Evolutionary conservation across 306 rosid genomes (phyloP).

Genomic region (Neltuma alba): DNA sequence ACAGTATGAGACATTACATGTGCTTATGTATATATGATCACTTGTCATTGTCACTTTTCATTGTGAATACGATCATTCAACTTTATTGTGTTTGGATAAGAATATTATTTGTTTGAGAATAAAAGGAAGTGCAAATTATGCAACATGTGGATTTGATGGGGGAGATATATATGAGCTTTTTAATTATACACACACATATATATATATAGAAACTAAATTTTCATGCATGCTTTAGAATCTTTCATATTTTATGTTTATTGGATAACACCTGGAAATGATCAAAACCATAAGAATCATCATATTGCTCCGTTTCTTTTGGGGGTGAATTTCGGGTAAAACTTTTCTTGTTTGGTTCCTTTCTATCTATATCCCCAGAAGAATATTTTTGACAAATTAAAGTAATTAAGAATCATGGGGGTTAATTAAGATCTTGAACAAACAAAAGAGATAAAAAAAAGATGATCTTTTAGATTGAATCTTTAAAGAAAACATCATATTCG

Average conservation of each 20-base stretch:
- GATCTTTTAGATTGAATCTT: neutral
- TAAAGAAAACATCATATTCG: neutral
- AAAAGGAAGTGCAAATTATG: neutral
- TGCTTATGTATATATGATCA: neutral
- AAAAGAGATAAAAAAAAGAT: neutral
- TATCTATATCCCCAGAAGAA: neutral
- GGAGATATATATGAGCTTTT: neutral
- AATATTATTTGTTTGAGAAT: neutral
- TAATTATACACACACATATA: no score
- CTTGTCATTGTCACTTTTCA: neutral
- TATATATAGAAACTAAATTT: neutral
- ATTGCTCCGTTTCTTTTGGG: neutral
- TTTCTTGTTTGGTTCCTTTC: conserved; percentile 8
- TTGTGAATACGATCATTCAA: neutral
- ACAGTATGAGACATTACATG: neutral
- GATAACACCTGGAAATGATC: neutral
- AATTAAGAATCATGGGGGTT: neutral
- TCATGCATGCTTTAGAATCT: neutral
- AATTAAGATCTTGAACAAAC: neutral
- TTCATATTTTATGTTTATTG: neutral
- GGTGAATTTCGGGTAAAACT: neutral
- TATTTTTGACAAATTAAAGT: neutral
- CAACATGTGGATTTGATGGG: neutral
- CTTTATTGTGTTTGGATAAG: neutral
- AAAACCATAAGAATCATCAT: neutral